Conservation (phyloP, 2,329 filamentous ascomycete species). For the Neofusicoccum parvum region DNA sequence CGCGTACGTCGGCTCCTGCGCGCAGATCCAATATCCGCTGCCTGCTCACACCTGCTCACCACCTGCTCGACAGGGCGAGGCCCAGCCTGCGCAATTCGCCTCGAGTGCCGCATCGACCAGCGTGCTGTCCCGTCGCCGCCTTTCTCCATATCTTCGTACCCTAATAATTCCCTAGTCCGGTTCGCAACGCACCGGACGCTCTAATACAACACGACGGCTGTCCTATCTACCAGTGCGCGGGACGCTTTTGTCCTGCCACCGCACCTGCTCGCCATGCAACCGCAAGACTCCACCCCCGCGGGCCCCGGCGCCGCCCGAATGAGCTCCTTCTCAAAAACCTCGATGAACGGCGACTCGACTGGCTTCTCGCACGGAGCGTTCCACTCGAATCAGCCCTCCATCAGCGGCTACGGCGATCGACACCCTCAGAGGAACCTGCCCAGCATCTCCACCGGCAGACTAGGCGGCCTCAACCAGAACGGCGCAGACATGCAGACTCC, state of each 20-base stretch:
- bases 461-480: constrained; percentile 58
- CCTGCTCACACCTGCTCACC: constrained; percentile 22
- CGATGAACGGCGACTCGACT: constrained; percentile 71
- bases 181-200: constrained; percentile 53
- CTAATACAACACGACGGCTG: constrained; percentile 76
- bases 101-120: constrained; percentile 28
- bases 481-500: constrained; percentile 79
- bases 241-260: constrained; percentile 82
- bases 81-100: constrained; percentile 18
- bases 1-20: constrained; percentile 20
- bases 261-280: constrained; percentile 90
- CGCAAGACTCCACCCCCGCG: constrained; percentile 68
- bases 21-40: constrained; percentile 22
- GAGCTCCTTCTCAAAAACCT: constrained; percentile 73
- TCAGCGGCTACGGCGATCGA: constrained; percentile 81
- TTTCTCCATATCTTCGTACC: constrained; percentile 26
- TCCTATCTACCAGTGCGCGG: constrained; percentile 74
- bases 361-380: constrained; percentile 94
- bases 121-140: constrained; percentile 28
- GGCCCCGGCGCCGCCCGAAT: constrained; percentile 58
- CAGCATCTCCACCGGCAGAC: constrained; percentile 83
- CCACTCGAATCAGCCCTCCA: constrained; percentile 72
- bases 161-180: constrained; percentile 39
- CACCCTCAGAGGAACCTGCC: constrained; percentile 89
- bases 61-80: constrained; percentile 19